Conservation (phyloP, 73 alveolate species). For the Tetrahymena malaccensis region DNA sequence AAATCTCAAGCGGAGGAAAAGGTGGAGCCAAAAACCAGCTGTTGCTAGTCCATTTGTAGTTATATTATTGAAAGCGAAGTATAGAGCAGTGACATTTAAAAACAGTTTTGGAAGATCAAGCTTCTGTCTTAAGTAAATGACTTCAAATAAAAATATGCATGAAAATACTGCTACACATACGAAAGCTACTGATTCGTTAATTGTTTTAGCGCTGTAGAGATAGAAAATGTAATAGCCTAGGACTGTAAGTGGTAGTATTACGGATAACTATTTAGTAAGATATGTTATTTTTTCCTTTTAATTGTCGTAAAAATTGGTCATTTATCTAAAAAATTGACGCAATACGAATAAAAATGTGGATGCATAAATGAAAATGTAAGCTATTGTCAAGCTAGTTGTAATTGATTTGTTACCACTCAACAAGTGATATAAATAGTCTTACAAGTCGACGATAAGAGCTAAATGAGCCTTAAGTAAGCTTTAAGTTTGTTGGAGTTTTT, state of each 20-base stretch:
- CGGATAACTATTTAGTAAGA: not conserved
- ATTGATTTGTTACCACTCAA: not conserved
- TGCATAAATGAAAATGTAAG: not conserved
- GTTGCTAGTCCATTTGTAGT: not conserved
- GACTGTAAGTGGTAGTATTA: not conserved
- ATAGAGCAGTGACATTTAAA: not conserved
- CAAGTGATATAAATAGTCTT: not conserved
- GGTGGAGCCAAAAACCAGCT: not conserved
- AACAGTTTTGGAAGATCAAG: not conserved
- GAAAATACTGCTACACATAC: not conserved
- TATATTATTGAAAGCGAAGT: not conserved
- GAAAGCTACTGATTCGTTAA: not conserved
- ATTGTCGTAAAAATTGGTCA: not conserved
- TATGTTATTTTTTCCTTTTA: not conserved
- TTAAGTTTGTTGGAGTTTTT: not conserved
- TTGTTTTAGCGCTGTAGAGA: not conserved
- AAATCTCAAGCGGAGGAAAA: not conserved
- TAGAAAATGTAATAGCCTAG: not conserved
- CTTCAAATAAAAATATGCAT: not conserved
- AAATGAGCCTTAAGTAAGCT: not conserved
- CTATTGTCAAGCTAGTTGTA: not conserved
- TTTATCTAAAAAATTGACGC: not conserved
- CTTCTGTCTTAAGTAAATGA: not conserved
- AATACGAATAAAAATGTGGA: not conserved
- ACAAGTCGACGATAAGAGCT: not conserved